Evolutionary conservation across 2,329 filamentous ascomycete genomes (phyloP), one percentile per base, ranked within the genome.

Genomic region (Colletotrichum tropicale): DNA sequence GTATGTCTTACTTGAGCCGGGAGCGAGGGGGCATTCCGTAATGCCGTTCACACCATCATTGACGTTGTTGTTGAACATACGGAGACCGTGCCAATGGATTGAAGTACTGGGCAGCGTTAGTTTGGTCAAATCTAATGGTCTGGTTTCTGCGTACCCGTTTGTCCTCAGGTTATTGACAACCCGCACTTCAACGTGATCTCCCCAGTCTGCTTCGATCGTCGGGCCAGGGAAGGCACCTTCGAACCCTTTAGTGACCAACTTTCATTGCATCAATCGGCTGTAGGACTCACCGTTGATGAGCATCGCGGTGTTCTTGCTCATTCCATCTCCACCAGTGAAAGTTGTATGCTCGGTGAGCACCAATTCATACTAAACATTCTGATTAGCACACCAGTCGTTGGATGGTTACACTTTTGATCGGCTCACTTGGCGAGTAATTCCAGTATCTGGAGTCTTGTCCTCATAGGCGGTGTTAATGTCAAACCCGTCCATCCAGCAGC

Each of bases 91-190:
- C 88, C 88, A 90, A 78, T 90, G 88, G 32, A 89, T 82, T 1
- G 86, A 84, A 1, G 86, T 87, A 28, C 84, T 83, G 5, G 4
- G 6, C 6, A 3, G 2, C 34, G 21, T 64, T 18, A 64, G 61
- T 26, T n/a, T n/a, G n/a, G n/a, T n/a, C n/a, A n/a, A n/a, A n/a
- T n/a, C n/a, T n/a, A n/a, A n/a, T n/a, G n/a, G n/a, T n/a, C n/a
- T n/a, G n/a, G n/a, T n/a, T n/a, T n/a, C n/a, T 6, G 72, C 81
- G 56, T 73, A 85, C 82, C 83, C 83, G 77, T 86, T 86, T 36
- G 80, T 83, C 16, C 86, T 87, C 3, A 94, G 88, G n/a, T 90
- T 87, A 82, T 95, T 95, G 83, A 90, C 88, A 72, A 94, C 89
- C 28, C 91, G 91, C 66, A 94, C 89, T 64, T 93, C 83, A 38